phyloP scores from a whole-genome alignment of 2,329 filamentous ascomycete species.

The Pestalotiopsis sp. region DNA sequence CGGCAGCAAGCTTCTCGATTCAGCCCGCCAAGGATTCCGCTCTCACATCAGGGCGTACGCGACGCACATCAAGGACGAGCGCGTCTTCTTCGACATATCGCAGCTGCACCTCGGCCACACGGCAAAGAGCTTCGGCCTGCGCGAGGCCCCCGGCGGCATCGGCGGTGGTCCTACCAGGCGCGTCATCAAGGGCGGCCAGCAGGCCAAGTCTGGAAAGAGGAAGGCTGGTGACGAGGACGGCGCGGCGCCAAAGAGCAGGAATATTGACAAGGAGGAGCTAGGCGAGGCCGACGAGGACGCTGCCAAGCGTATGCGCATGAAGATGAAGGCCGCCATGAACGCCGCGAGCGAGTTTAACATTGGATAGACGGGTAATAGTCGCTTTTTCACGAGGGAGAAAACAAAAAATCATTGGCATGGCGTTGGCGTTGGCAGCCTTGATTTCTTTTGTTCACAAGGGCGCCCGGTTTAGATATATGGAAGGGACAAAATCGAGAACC shows the following conservation, averaged over 20 bases:
- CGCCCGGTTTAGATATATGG: background rate
- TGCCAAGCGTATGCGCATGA: constrained; percentile 67
- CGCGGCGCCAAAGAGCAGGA: constrained; percentile 13
- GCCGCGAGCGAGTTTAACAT: constrained; percentile 71
- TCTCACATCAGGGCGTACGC: constrained; percentile 94
- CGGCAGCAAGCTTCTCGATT: constrained; percentile 66
- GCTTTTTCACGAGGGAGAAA: constrained; percentile 13
- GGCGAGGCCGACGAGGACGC: constrained; percentile 57
- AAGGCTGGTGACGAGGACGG: constrained; percentile 26
- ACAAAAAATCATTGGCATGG: background rate
- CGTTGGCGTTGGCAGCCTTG: background rate
- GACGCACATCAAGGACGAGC: constrained; percentile 85
- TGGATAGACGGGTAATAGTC: constrained; percentile 41
- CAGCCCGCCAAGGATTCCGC: constrained; percentile 84
- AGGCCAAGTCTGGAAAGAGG: constrained; percentile 33
- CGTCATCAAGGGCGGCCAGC: constrained; percentile 38
- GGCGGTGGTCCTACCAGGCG: constrained; percentile 57
- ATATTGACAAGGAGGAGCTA: constrained; percentile 37
- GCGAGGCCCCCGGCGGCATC: constrained; percentile 87
- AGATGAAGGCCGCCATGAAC: constrained; percentile 59
- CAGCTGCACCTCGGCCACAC: constrained; percentile 89
- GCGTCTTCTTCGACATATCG: constrained; percentile 88
- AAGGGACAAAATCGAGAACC: background rate
- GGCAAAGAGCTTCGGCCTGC: constrained; percentile 88
- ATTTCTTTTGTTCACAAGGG: background rate